These are phyloP conservation scores for Malus orientalis DNA, from an alignment of 306 rosid genomes.

Conservation along the genomic window DNA sequence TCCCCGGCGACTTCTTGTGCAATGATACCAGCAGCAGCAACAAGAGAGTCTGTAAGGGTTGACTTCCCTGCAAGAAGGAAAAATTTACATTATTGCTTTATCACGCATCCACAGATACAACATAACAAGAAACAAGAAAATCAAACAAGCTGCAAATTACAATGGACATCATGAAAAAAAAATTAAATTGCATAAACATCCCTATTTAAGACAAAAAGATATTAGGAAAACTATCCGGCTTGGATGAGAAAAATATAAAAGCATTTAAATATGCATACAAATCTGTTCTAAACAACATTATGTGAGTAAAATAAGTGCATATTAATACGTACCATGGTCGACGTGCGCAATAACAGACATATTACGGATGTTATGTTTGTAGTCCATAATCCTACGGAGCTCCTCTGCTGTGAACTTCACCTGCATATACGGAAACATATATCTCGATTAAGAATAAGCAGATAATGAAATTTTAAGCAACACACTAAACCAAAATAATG, in stretches of 20 bases:
- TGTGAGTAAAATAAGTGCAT: background rate
- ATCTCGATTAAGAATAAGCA: constrained; percentile 2
- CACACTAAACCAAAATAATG: background rate
- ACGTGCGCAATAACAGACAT: constrained; percentile 97
- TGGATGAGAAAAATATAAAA: background rate
- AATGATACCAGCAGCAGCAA: constrained; percentile 93
- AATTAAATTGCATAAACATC: background rate
- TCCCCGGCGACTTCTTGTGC: constrained; percentile 88
- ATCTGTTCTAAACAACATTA: background rate
- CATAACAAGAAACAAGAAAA: background rate
- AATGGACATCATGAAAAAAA: background rate
- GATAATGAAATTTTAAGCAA: background rate
- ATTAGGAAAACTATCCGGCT: background rate
- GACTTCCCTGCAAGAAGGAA: constrained; percentile 20
- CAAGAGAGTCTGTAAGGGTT: constrained; percentile 82
- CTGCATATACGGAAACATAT: constrained; percentile 30
- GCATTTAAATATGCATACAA: background rate
- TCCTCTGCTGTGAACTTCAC: constrained; percentile 96
- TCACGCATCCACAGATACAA: background rate
- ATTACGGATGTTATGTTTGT: constrained; percentile 78
- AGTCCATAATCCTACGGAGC: constrained; percentile 86
- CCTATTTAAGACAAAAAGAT: background rate
- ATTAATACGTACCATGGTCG: constrained; percentile 50
- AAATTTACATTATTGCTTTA: background rate
- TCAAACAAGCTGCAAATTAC: background rate